Base-by-base conservation (phyloP, 2,329 filamentous ascomycete genomes). In the Atkinsonella texensis region DNA sequence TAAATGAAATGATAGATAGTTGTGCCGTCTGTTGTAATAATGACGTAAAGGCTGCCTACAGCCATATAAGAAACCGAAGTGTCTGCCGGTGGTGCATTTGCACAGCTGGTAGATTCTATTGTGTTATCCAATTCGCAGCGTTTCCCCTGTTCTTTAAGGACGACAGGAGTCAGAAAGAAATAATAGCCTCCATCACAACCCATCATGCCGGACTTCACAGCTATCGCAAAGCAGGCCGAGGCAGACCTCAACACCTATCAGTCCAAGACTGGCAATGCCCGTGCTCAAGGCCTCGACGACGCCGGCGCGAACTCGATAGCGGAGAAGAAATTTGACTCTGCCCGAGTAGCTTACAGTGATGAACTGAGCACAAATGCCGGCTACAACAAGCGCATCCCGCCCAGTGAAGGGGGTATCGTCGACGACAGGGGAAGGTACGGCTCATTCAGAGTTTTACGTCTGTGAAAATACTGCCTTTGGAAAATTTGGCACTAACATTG, bases 211-310 rank as follows among this genome's bases (percentile, higher is more conserved):
- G 64, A 70, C 53, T 68, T 72, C 52, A 66, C 68, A 54, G 59
- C 70, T 50, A 70, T 76, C 51, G 68, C 73, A 52, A 62, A 68
- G 35, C 60, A 73, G 58, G 72, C 74, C 44, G 72, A 76, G 65
- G 61, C 60, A 49, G 71, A 75, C 56, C 65, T 75, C 51, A 75
- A 75, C 65, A 70, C 64, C 12, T 72, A 74, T 58, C 66, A 73
- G 56, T 61, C 71, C 56, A 76, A 75, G 63, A 74, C 72, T 1
- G 73, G 74, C 50, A 62, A 62, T 9, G 66, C 65, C 46, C 70
- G 66, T 53, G 58, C 62, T 3, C 63, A 70, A 6, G 63, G 63
- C 4, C 63, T 62, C 17, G 70, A 73, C 20, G 66, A 73, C 8
- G 65, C 68, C 3, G 73, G 70, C 43, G 68, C 74, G 45, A 70